phyloP scores from a whole-genome alignment of 179 eudicot genomes.

The Amaranthus tricolor region DNA sequence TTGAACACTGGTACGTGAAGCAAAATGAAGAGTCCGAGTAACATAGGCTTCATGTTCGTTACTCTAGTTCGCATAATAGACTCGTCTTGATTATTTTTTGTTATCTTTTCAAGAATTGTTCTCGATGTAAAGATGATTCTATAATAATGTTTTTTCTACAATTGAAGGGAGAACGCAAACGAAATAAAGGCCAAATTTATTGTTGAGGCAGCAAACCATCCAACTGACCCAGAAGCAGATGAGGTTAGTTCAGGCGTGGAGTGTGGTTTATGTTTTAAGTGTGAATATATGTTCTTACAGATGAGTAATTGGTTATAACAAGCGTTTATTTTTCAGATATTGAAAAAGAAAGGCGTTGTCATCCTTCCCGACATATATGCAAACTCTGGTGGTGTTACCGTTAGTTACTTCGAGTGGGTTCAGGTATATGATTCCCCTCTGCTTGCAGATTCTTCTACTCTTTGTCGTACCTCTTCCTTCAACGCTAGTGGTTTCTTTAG shows the following conservation, averaged over 20 bases:
- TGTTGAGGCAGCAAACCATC: constrained; percentile 95
- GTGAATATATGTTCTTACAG: not conserved
- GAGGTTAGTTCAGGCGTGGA: constrained; percentile 50
- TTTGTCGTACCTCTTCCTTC: too few relatives aligned
- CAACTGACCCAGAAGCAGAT: constrained; percentile 98
- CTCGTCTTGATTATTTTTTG: too few relatives aligned
- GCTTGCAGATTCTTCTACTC: not conserved
- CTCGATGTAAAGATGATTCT: too few relatives aligned
- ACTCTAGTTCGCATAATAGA: too few relatives aligned
- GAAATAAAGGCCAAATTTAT: constrained; percentile 88
- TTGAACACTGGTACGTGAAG: too few relatives aligned
- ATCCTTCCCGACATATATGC: constrained; percentile 97
- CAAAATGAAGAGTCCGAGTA: too few relatives aligned
- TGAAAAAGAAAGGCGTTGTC: constrained; percentile 78
- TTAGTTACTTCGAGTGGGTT: constrained; percentile 99
- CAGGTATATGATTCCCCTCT: constrained; percentile 52
- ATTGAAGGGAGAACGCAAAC: constrained; percentile 72
- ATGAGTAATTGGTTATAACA: constrained; percentile 1
- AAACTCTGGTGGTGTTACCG: constrained; percentile 96
- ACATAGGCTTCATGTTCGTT: too few relatives aligned
- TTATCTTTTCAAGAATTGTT: too few relatives aligned
- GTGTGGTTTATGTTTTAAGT: not conserved
- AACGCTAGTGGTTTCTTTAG: too few relatives aligned
- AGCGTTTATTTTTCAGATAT: constrained; percentile 49
- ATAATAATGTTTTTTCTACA: too few relatives aligned